Percentiles rank a stretch among this genome's conserved stretches.
Evolutionary conservation across 2,329 filamentous ascomycete genomes (phyloP).

Genomic region (Dryadomyces quercivorus): DNA sequence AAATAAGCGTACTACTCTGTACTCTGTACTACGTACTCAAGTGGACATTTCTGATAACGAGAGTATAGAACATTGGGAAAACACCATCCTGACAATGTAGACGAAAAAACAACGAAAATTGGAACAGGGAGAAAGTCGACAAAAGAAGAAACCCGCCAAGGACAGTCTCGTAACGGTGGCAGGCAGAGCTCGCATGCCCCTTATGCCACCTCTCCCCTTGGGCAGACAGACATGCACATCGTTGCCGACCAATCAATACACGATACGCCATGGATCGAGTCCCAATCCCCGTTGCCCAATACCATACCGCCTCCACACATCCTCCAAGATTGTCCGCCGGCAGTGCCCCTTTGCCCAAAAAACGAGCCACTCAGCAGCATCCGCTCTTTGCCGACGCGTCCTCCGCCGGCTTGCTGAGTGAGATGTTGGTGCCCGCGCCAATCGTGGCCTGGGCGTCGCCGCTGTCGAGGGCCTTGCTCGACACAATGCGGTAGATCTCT

Average conservation of each 20-base stretch:
- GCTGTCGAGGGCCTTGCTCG: conserved; percentile 89
- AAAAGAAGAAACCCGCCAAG: conserved; percentile 2
- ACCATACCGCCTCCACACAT: background rate
- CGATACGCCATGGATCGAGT: conserved; percentile 8
- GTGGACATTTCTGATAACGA: background rate
- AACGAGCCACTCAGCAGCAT: conserved; percentile 53
- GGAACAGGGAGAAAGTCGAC: background rate
- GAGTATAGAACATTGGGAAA: background rate
- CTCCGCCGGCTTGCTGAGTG: conserved; percentile 76
- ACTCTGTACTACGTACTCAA: too few species aligned
- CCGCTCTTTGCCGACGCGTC: conserved; percentile 62
- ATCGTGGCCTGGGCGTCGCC: conserved; percentile 75
- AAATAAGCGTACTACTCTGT: too few species aligned
- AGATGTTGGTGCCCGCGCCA: conserved; percentile 68
- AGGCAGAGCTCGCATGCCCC: background rate
- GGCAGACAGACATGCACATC: conserved; percentile 4
- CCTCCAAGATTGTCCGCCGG: conserved; percentile 1
- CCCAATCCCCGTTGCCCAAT: conserved; percentile 7
- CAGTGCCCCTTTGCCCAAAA: background rate
- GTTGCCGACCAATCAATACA: conserved; percentile 4
- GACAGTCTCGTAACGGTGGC: background rate
- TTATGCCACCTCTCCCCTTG: background rate
- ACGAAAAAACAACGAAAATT: background rate
- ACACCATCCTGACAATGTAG: conserved; percentile 1
- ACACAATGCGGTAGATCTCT: conserved; percentile 99